Evolutionary conservation across 805 yeast species (phyloP).

Genomic region (Pichia membranifaciens): DNA sequence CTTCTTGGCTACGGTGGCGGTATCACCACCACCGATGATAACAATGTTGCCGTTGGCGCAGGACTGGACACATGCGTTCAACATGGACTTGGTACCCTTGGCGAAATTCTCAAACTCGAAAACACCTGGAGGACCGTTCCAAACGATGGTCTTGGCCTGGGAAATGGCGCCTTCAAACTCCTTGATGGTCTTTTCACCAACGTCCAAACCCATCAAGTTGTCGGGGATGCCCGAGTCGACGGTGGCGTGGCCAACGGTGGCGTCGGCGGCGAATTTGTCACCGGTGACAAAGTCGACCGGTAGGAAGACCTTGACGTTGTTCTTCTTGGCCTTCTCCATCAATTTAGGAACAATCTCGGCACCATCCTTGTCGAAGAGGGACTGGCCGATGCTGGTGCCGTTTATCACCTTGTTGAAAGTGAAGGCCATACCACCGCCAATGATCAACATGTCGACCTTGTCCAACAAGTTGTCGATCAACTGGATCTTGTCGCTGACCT

Average conservation of each 20-base stretch:
- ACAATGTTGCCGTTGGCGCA: conserved; percentile 87
- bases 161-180: conserved; percentile 78
- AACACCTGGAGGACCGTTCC: conserved; percentile 99
- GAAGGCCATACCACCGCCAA: conserved; percentile 99
- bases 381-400: conserved; percentile 82
- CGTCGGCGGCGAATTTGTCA: conserved; percentile 89
- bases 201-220: conserved; percentile 92
- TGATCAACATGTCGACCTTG: conserved; percentile 89
- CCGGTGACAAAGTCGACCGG: conserved; percentile 97
- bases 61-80: conserved; percentile 82
- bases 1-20: conserved; percentile 98
- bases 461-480: conserved; percentile 94
- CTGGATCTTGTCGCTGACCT: conserved; percentile 98
- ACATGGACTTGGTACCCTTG: conserved; percentile 82
- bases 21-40: conserved; percentile 99
- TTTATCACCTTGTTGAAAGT: conserved; percentile 94
- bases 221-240: conserved; percentile 91
- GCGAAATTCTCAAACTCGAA: conserved; percentile 94
- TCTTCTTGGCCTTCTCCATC: conserved; percentile 93
- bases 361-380: conserved; percentile 90
- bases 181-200: conserved; percentile 83
- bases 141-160: conserved; percentile 94
- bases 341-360: conserved; percentile 90
- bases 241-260: conserved; percentile 76
- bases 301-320: conserved; percentile 86